phyloP scores from a whole-genome alignment of 305 asterid species.

The Fraxinus greggii region DNA sequence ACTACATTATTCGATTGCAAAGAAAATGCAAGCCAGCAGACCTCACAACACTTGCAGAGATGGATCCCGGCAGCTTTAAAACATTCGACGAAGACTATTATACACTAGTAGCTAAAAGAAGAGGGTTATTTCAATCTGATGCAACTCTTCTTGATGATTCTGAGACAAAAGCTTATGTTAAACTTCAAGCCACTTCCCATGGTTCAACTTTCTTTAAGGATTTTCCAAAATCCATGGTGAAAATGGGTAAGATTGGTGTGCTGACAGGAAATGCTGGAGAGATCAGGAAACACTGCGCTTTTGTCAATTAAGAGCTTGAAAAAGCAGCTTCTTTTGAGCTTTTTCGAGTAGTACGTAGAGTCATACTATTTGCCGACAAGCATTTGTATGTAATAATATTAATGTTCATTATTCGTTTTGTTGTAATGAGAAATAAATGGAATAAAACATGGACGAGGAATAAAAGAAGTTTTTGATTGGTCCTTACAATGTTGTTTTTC shows the following conservation, averaged over 20 bases:
- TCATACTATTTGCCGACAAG: too few species aligned
- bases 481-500: too few species aligned
- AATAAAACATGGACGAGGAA: too few species aligned
- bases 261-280: conserved; percentile 54
- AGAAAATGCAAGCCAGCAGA: conserved; percentile 36
- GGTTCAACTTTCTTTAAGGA: conserved; percentile 38
- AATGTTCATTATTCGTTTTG: too few species aligned
- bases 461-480: too few species aligned
- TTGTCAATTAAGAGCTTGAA: conserved; percentile 25
- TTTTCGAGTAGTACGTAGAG: too few species aligned
- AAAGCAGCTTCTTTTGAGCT: not conserved
- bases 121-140: conserved; percentile 56
- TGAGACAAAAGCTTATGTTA: conserved; percentile 42
- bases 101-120: conserved; percentile 37
- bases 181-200: conserved; percentile 18
- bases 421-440: too few species aligned
- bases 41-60: conserved; percentile 42
- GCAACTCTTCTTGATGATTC: conserved; percentile 48
- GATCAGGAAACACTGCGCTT: conserved; percentile 42
- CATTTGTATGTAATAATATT: too few species aligned
- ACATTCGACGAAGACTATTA: conserved; percentile 45
- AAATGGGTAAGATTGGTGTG: conserved; percentile 49
- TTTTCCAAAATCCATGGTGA: conserved; percentile 48
- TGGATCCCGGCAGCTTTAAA: conserved; percentile 60
- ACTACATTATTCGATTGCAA: conserved; percentile 35